Conservation (phyloP, 129 eudicot species). For the Artemisia argyi region DNA sequence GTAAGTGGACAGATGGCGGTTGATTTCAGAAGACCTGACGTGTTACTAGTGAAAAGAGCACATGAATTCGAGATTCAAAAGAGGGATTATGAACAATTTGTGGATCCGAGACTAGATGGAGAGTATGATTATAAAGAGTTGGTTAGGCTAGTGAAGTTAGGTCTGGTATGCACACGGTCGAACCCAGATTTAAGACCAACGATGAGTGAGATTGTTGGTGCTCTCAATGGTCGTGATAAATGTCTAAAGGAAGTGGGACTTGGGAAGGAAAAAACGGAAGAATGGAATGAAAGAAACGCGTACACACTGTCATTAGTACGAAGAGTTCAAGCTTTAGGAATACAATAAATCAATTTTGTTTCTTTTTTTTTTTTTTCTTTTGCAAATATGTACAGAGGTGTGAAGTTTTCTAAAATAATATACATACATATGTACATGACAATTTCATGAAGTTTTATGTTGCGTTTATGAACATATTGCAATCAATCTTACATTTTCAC, state of each 20-base stretch:
- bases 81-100: constrained; percentile 48
- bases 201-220: constrained; percentile 65
- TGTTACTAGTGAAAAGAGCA: constrained; percentile 53
- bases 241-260: constrained; percentile 33
- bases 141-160: constrained; percentile 66
- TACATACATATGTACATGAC: constrained; percentile 9
- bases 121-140: constrained; percentile 56
- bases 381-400: too few relatives aligned
- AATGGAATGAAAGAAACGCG: constrained; percentile 70
- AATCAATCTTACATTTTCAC: background rate
- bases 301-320: constrained; percentile 52
- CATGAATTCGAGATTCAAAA: constrained; percentile 52
- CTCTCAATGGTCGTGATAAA: constrained; percentile 69
- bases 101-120: constrained; percentile 66
- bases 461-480: constrained; percentile 6
- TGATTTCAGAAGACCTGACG: constrained; percentile 62
- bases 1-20: constrained; percentile 83
- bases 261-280: constrained; percentile 57
- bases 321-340: constrained; percentile 82
- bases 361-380: too few relatives aligned
- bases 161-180: constrained; percentile 76
- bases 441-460: constrained; percentile 22
- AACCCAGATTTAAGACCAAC: constrained; percentile 63
- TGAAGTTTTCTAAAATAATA: background rate
- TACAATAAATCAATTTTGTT: constrained; percentile 42